Conservation (phyloP, 495 filamentous ascomycete genomes). For the Amniculicola lignicola region DNA sequence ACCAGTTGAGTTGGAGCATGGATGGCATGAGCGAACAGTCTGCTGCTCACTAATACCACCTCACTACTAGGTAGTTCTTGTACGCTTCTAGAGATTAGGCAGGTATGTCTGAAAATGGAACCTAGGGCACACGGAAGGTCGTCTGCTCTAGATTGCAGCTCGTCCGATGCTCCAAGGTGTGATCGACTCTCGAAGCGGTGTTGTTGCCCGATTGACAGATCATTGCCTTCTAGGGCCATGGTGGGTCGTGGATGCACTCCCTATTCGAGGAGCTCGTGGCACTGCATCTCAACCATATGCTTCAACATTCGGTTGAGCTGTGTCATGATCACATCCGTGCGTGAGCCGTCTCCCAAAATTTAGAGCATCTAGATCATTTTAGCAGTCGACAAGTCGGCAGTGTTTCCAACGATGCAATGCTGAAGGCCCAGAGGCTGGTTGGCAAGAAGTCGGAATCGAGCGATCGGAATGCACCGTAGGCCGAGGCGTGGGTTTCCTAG, state of each 20-base stretch:
- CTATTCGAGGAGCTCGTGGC: neutral
- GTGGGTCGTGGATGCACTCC: too few relatives aligned
- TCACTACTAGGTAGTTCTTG: too few relatives aligned
- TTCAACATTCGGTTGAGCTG: neutral
- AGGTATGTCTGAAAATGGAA: neutral
- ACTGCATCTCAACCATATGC: neutral
- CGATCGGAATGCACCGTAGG: slow-evolving; percentile 4
- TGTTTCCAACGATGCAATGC: too few relatives aligned
- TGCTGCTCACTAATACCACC: too few relatives aligned
- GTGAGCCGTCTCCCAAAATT: too few relatives aligned
- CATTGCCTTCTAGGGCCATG: too few relatives aligned
- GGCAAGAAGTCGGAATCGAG: neutral
- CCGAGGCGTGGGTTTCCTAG: neutral
- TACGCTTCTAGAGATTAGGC: neutral
- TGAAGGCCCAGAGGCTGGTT: neutral
- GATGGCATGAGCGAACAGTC: too few relatives aligned
- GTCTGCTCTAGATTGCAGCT: slow-evolving; percentile 13
- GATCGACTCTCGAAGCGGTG: neutral
- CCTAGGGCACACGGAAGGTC: neutral
- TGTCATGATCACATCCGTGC: too few relatives aligned
- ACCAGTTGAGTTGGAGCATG: too few relatives aligned
- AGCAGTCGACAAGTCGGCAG: neutral
- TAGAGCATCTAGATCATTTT: too few relatives aligned
- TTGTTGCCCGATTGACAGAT: neutral
- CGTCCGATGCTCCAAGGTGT: slow-evolving; percentile 1